A percentile compares a stretch with the other conserved stretches of the same genome.
Evolutionary conservation across 306 rosid genomes (phyloP).

Genomic region (Citrullus mucosospermus): DNA sequence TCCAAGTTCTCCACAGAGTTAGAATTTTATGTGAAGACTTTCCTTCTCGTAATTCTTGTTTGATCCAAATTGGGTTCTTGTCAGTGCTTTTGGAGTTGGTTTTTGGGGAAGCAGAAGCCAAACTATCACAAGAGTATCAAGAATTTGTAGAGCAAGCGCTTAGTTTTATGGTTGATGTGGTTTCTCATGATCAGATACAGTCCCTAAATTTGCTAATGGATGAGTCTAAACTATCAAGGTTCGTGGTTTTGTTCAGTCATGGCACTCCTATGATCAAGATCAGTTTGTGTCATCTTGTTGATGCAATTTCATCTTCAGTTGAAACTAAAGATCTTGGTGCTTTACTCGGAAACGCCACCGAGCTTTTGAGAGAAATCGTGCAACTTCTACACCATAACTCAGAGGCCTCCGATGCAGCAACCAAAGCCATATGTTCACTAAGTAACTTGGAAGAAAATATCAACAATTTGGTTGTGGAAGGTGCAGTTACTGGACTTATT

Average conservation of each 20-base stretch:
- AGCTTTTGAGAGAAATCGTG: conserved; percentile 31
- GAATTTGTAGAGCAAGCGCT: conserved; percentile 43
- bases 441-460: conserved; percentile 28
- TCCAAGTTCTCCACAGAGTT: conserved; percentile 36
- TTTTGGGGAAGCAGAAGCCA: conserved; percentile 22
- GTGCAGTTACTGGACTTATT: conserved; percentile 40
- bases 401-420: conserved; percentile 43
- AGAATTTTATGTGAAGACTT: conserved; percentile 26
- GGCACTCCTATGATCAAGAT: conserved; percentile 32
- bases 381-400: conserved; percentile 12
- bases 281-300: conserved; percentile 40
- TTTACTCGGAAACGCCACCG: conserved; percentile 27
- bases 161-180: conserved; percentile 26
- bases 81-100: conserved; percentile 47
- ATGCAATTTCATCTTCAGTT: conserved; percentile 27
- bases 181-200: conserved; percentile 26
- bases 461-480: conserved; percentile 36
- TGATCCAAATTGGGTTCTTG: conserved; percentile 52
- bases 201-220: conserved; percentile 35
- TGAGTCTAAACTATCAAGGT: conserved; percentile 27
- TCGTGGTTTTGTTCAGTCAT: conserved; percentile 28
- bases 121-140: conserved; percentile 13
- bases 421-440: conserved; percentile 41
- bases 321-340: conserved; percentile 26
- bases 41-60: conserved; percentile 29